phyloP scores from a whole-genome alignment of 495 filamentous ascomycete genomes.

The Alectoria sarmentosa region DNA sequence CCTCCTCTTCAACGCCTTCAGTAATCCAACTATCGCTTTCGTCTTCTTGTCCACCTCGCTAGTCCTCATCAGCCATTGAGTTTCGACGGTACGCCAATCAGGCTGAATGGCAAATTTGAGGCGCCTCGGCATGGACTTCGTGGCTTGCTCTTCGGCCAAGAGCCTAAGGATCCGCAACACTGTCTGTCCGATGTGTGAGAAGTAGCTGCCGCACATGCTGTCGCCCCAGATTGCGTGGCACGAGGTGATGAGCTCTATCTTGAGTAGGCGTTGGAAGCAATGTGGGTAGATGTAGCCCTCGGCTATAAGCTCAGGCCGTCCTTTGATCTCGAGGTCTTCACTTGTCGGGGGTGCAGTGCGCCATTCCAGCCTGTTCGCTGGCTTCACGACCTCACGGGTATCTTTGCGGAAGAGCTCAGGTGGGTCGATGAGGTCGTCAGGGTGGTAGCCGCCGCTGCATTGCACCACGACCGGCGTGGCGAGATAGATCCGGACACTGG shows the following conservation, averaged over 20 bases:
- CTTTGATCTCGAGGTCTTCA: neutral
- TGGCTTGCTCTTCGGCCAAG: neutral
- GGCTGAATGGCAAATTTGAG: neutral
- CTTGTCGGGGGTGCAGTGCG: neutral
- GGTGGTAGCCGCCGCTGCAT: constrained; percentile 1
- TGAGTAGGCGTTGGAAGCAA: constrained; percentile 9
- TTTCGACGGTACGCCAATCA: neutral
- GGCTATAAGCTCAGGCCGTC: neutral
- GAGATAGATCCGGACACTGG: constrained; percentile 31
- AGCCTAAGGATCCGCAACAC: neutral
- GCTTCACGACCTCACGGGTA: neutral
- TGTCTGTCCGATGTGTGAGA: neutral
- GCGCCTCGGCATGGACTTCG: neutral
- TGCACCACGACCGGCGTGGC: neutral
- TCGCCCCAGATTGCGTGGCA: neutral
- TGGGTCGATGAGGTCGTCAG: neutral
- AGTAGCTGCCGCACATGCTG: neutral
- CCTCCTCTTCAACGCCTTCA: neutral
- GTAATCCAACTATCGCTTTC: neutral
- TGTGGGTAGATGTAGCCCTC: neutral
- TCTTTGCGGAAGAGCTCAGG: constrained; percentile 2
- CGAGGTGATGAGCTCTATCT: neutral
- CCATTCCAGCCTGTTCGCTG: neutral
- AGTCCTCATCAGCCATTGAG: neutral
- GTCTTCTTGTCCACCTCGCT: neutral